Base-by-base conservation (phyloP, 352 stramenopile genomes). In the Phytophthora hibernalis region DNA sequence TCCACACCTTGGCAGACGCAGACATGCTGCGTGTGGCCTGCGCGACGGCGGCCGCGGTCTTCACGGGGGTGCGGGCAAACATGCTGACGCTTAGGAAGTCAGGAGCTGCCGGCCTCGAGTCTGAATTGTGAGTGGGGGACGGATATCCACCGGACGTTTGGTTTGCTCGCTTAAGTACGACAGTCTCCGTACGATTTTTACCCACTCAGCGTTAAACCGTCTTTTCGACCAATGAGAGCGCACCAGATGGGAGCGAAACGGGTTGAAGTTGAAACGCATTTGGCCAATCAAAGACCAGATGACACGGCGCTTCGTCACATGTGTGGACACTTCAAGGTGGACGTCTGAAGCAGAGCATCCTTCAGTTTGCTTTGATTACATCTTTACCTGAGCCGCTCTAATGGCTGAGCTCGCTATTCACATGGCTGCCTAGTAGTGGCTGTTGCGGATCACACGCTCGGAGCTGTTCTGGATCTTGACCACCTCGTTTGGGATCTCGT, bases 1-100 rank as follows among this genome's bases (percentile, higher is more conserved):
- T 94, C 97, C 97, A 99, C 45, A 99, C 98, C 66, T 99, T 98
- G 71, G 97, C 97, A 30, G 92, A 98, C n/a, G 97, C 86, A 49
- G 95, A 98, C 88, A 96, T 94, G 68, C 71, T 73, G 80, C 86
- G 88, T 57, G 76, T 72, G 60, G 73, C 72, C 57, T 79, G 78
- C 60, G 60, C 70, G 31, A 62, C 51, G 38, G 43, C 56, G 30
- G 68, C 68, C 44, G 79, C 54, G 35, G 74, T 80, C 73, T 77
- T 85, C 20, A 86, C 76, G 61, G 82, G 77, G 11, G 80, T 74
- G 54, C 79, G 75, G 30, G 74, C 71, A 65, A 92, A 83, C 84
- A 92, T 92, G 10, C n/a, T 74, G 38, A 5, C 33, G 51, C 3
- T n/a, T 35, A 35, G 24, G 21, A 16, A 30, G 16, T 35, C 6